Conservation (phyloP, 1,284 basidiomycete species). For the Trichosporon sp. region DNA sequence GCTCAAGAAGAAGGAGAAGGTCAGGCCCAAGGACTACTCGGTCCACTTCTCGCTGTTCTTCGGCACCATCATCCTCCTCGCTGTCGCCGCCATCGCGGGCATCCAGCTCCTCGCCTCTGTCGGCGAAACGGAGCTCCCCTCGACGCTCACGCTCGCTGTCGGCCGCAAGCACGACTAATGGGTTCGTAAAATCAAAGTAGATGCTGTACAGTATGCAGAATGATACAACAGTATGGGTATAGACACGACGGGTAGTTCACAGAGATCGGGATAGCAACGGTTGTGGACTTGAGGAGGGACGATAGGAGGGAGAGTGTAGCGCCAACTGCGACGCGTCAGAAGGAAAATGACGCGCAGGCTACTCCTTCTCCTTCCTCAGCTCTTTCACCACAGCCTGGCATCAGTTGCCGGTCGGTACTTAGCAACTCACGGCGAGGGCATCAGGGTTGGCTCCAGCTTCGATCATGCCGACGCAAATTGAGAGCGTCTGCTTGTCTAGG, state of each 20-base stretch:
- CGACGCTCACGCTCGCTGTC: conserved; percentile 45
- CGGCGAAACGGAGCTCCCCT: conserved; percentile 45
- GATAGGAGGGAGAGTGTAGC: background rate
- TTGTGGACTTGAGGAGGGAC: background rate
- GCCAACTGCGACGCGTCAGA: background rate
- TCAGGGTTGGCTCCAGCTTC: conserved; percentile 48
- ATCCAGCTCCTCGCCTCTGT: conserved; percentile 38
- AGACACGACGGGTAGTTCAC: background rate
- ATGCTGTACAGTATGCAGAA: conserved; percentile 7
- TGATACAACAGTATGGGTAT: conserved; percentile 12
- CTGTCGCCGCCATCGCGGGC: conserved; percentile 27
- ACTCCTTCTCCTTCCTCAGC: conserved; percentile 25
- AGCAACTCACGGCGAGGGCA: conserved; percentile 38
- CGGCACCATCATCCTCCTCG: conserved; percentile 38
- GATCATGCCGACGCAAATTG: conserved; percentile 47
- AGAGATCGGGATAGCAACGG: background rate
- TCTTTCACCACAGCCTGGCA: conserved; percentile 29
- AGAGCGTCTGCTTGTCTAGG: conserved; percentile 45
- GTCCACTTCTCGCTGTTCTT: conserved; percentile 42
- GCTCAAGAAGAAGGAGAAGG: conserved; percentile 40
- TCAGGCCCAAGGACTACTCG: conserved; percentile 16
- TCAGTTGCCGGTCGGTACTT: background rate
- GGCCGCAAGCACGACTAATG: conserved; percentile 36
- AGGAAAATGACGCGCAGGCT: background rate
- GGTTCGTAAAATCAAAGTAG: background rate